Percentiles rank a stretch among this genome's conserved stretches.
These are phyloP conservation scores for Thymus quinquecostatus DNA, from an alignment of 257 asterid genomes.

Conservation along the genomic window DNA sequence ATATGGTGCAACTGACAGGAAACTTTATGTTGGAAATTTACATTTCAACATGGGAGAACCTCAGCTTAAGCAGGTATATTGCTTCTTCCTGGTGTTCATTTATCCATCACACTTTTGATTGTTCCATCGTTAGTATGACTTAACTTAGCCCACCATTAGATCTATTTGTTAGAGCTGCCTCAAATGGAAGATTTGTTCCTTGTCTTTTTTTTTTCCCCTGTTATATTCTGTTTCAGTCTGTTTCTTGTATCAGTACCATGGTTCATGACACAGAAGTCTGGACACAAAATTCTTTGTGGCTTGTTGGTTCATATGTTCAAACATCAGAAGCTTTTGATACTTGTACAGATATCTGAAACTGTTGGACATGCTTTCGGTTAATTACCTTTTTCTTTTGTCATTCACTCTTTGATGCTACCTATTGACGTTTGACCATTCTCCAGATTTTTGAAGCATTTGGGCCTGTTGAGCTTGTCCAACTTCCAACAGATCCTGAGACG, in stretches of 20 bases:
- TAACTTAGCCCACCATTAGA: neutral
- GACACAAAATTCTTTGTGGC: neutral
- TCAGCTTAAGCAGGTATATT: conserved; percentile 88
- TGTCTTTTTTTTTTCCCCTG: neutral
- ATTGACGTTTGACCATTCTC: conserved; percentile 9
- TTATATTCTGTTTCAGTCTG: neutral
- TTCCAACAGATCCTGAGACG: conserved; percentile 97
- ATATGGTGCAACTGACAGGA: conserved; percentile 89
- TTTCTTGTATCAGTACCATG: neutral
- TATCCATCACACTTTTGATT: conserved; percentile 16
- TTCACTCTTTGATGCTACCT: conserved; percentile 4
- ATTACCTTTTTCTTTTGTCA: neutral
- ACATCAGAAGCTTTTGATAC: neutral
- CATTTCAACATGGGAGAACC: conserved; percentile 94
- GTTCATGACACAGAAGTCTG: neutral
- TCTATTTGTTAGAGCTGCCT: conserved; percentile 6
- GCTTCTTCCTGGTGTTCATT: conserved; percentile 3
- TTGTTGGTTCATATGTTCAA: neutral
- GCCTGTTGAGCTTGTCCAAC: conserved; percentile 96
- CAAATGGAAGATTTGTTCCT: neutral
- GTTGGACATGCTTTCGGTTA: conserved; percentile 63
- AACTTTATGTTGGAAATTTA: conserved; percentile 90
- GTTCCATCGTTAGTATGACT: neutral
- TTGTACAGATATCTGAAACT: conserved; percentile 63
- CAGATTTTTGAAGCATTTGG: conserved; percentile 99